Evolutionary conservation across 805 yeast genomes (phyloP).

Genomic region (Danielia oregonensis): DNA sequence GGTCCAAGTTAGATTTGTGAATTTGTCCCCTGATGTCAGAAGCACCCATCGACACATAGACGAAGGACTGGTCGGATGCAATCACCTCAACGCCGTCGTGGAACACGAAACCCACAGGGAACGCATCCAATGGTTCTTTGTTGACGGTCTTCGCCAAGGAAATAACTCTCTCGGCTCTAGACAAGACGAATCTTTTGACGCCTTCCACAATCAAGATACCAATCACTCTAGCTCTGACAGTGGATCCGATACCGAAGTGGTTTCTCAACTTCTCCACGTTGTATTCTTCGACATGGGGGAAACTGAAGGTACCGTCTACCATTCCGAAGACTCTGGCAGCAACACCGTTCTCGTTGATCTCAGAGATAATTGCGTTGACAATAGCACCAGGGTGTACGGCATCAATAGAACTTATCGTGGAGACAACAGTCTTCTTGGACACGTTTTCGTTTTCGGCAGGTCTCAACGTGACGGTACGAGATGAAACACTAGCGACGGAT

Average conservation of each 20-base stretch:
- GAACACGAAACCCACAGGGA: conserved; percentile 73
- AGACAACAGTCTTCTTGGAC: conserved; percentile 43
- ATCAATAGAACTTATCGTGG: conserved; percentile 66
- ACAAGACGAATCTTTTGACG: conserved; percentile 59
- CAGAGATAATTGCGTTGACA: conserved; percentile 69
- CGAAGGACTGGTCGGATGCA: conserved; percentile 55
- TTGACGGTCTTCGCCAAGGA: conserved; percentile 22
- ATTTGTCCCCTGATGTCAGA: conserved; percentile 61
- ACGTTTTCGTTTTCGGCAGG: conserved; percentile 41
- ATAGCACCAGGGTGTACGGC: conserved; percentile 82
- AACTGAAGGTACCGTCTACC: conserved; percentile 64
- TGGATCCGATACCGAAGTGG: conserved; percentile 64
- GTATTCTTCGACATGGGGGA: conserved; percentile 58
- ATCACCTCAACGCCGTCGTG: conserved; percentile 54
- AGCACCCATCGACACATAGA: conserved; percentile 56
- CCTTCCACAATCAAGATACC: conserved; percentile 49
- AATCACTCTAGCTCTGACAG: conserved; percentile 64
- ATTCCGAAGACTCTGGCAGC: conserved; percentile 72
- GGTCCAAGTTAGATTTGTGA: conserved; percentile 68
- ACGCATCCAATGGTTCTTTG: conserved; percentile 48
- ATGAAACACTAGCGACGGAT: conserved; percentile 39
- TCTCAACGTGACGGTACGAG: conserved; percentile 58
- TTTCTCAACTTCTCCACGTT: conserved; percentile 50
- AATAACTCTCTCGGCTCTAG: conserved; percentile 56
- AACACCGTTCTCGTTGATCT: conserved; percentile 58